Evolutionary conservation across 306 rosid species (phyloP), one percentile per base, ranked within the genome.

Genomic region (Senna tora): DNA sequence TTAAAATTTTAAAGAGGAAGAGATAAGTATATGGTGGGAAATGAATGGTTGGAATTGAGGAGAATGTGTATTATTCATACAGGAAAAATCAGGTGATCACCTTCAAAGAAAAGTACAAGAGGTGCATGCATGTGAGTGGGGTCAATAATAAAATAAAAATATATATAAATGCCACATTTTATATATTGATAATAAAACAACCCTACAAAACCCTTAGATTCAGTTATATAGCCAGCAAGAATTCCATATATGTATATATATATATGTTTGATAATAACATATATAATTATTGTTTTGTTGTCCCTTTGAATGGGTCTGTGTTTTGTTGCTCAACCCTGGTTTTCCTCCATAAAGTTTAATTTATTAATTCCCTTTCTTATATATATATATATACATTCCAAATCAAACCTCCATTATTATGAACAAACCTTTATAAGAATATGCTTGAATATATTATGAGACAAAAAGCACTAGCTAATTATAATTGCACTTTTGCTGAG

Each of bases 41-140:
- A 41, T 52, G 43, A 36, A 73, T 70, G 57, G 62, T 71, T 49
- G 72, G 51, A 74, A 73, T 54, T 68, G 28, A 71, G 59, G 58
- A 53, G 50, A 67, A 70, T 53, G 73, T 67, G 78, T 55, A 66
- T 54, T 77, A 69, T 64, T 76, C 55, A 70, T 55, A 79, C 69
- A 74, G 81, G 56, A 16, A 34, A 34, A 63, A 47, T 62, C 67
- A 76, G 68, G 75, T 65, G 75, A 77, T n/a, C n/a, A 65, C 47
- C 71, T 57, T 8, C 22, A 8, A 52, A n/a, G 62, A 76, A 73
- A 58, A 60, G 28, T 16, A 41, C 76, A 75, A 71, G 41, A 56
- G 53, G 41, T n/a, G 64, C 88, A 84, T 81, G 91, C 89, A 84
- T 81, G 91, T 79, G 87, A 58, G 86, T 84, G 86, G 87, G 91